Conservation (phyloP, 805 yeast genomes). For the Sporopachydermia lactativora region DNA sequence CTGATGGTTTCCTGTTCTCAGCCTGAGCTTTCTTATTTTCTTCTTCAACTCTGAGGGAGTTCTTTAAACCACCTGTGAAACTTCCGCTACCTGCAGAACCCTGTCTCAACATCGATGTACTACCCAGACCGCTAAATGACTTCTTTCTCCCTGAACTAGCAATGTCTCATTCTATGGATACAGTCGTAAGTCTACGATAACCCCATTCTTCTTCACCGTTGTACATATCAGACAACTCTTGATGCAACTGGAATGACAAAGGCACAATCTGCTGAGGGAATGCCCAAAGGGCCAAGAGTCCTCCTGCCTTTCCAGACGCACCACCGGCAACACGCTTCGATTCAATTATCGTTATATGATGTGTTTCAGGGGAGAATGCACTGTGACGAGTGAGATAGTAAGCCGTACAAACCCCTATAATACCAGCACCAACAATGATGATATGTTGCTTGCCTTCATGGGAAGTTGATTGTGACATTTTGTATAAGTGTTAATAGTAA, state of each 20-base stretch:
- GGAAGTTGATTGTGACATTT: slow-evolving; percentile 20
- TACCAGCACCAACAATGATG: slow-evolving; percentile 87
- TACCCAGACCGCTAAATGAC: too few species aligned
- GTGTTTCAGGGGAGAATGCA: slow-evolving; percentile 50
- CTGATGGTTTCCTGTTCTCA: not conserved
- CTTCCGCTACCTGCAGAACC: slow-evolving; percentile 1
- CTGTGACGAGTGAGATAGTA: slow-evolving; percentile 80
- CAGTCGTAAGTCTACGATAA: slow-evolving; percentile 75
- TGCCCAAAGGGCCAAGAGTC: slow-evolving; percentile 89
- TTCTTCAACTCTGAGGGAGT: not conserved
- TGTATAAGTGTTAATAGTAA: too few species aligned
- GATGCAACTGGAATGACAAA: slow-evolving; percentile 73
- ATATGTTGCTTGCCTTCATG: slow-evolving; percentile 54
- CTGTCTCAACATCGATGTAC: not conserved
- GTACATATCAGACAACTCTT: slow-evolving; percentile 61
- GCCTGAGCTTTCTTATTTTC: slow-evolving; percentile 1
- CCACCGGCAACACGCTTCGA: slow-evolving; percentile 93
- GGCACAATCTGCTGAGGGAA: slow-evolving; percentile 93
- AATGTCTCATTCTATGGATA: slow-evolving; percentile 77
- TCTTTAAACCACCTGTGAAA: not conserved
- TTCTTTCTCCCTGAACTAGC: slow-evolving; percentile 7
- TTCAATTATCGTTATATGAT: slow-evolving; percentile 77
- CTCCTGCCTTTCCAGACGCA: slow-evolving; percentile 97
- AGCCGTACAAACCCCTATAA: slow-evolving; percentile 91
- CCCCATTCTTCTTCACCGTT: slow-evolving; percentile 90